These are phyloP conservation scores for Phytophthora pisi DNA, from an alignment of 352 stramenopile species.

Conservation along the genomic window DNA sequence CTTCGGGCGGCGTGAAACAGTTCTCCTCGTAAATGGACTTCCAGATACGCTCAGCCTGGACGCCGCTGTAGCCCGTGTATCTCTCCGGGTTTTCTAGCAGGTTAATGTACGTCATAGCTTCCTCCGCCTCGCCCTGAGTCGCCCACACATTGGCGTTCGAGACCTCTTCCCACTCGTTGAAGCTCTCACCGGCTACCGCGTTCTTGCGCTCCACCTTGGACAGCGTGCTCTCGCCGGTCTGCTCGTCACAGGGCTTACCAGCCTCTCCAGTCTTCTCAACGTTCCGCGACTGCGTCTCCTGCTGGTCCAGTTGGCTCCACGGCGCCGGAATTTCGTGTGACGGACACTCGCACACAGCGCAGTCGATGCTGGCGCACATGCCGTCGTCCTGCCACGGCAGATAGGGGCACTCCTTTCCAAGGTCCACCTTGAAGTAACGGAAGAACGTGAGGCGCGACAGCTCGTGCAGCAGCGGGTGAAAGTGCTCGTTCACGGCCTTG, in stretches of 20 bases:
- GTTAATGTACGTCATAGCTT: constrained; percentile 94
- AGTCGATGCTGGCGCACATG: constrained; percentile 90
- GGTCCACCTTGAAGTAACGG: constrained; percentile 93
- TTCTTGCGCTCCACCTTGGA: constrained; percentile 81
- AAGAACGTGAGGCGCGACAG: constrained; percentile 90
- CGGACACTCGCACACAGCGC: constrained; percentile 89
- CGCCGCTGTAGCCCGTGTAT: constrained; percentile 98
- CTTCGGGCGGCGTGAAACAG: constrained; percentile 87
- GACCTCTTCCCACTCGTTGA: constrained; percentile 70
- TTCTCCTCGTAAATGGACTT: constrained; percentile 98
- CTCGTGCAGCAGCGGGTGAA: constrained; percentile 81
- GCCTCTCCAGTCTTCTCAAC: constrained; percentile 8
- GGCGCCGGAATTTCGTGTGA: constrained; percentile 83
- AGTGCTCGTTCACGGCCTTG: constrained; percentile 80
- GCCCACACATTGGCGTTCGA: constrained; percentile 64
- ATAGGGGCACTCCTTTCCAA: constrained; percentile 89
- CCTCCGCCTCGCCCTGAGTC: constrained; percentile 57
- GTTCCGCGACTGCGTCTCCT: constrained; percentile 28
- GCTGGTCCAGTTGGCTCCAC: constrained; percentile 77
- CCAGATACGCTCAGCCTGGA: constrained; percentile 94
- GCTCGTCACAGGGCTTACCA: constrained; percentile 67
- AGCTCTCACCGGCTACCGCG: constrained; percentile 63
- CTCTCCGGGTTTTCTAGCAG: constrained; percentile 96
- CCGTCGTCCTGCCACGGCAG: constrained; percentile 88
- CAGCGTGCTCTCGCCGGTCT: constrained; percentile 73